Conservation (phyloP, 2,329 filamentous ascomycete species). For the Trichoderma sp. region DNA sequence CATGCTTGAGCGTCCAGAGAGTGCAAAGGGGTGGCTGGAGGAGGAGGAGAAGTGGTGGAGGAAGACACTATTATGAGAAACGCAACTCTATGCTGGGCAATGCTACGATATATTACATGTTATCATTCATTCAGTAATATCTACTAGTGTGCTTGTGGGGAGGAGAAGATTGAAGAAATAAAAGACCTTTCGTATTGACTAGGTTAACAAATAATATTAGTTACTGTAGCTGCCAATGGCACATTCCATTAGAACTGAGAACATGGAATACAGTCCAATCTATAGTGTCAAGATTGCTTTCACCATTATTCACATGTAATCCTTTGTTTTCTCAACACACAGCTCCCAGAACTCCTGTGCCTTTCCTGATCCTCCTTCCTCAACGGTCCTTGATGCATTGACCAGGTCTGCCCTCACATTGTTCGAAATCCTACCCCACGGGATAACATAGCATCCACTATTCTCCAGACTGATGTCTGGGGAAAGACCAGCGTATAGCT, state of each 20-base stretch:
- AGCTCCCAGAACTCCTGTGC: constrained; percentile 30
- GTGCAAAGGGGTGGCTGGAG: constrained; percentile 38
- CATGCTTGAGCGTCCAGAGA: constrained; percentile 43
- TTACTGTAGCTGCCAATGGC: not conserved
- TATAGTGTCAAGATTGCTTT: not conserved
- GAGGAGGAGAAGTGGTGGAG: constrained; percentile 49
- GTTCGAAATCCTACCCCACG: constrained; percentile 29
- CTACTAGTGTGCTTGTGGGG: not conserved
- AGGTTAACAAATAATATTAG: not conserved
- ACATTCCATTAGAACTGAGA: not conserved
- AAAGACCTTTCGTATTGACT: not conserved
- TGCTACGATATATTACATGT: not conserved
- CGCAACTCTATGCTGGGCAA: not conserved
- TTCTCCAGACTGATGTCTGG: constrained; percentile 34
- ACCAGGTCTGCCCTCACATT: constrained; percentile 29
- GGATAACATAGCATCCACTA: constrained; percentile 30
- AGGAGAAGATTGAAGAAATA: not conserved
- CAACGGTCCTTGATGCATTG: constrained; percentile 26
- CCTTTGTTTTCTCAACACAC: constrained; percentile 25
- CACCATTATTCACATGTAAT: not conserved
- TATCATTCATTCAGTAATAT: not conserved
- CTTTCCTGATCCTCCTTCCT: constrained; percentile 30
- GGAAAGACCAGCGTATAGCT: constrained; percentile 39
- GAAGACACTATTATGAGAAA: constrained; percentile 34
- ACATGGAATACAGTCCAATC: not conserved